Base-by-base conservation (phyloP, 768 basidiomycete genomes). In the Symmetrospora coprosmae region DNA sequence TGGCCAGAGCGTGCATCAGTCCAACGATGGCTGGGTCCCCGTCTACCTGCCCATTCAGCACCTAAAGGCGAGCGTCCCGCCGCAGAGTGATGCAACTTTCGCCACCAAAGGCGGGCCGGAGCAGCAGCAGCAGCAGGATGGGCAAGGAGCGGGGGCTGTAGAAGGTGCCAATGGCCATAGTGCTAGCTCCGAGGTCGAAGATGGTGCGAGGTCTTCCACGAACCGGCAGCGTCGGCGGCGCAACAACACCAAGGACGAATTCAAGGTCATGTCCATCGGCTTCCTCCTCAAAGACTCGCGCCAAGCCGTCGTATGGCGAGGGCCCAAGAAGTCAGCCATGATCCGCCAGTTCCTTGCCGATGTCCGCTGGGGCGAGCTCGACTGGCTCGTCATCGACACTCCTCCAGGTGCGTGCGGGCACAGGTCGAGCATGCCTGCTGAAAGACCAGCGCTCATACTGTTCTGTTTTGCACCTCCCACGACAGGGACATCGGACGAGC, bases 271-370 rank as follows among this genome's bases (percentile, higher is more conserved):
- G 94, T 89, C 86, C 70, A 89, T 97, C 8, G 94, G 89, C 2
- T 96, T 97, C 72, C 75, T 99, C 66, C 73, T 97, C 67, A 87
- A 87, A 75, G 84, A 83, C 69, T 83, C 82, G 69, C 84, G 82
- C 21, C 91, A 97, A 70, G 87, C 87, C 17, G 89, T 99, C 45
- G 87, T 99, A 1, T 99, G 94, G 94, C 76, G 94, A 69, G 94
- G 94, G 0, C 94, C 94, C 47, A 97, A 94, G 78, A 96, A 94
- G 78, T 91, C 91, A 67, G 91, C 85, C 60, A 94, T 94, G 90
- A 92, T 96, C 67, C 77, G 88, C 69, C 91, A 96, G 75, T 94
- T 96, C 71, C 72, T 94, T 71, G 82, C 82, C 67, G 87, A 96
- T 66, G 90, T 94, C n/a, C 76, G 87, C 65, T 96, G 90, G 90